These are phyloP conservation scores for Eutypa lata DNA, from an alignment of 2,329 filamentous ascomycete species.

Conservation along the genomic window DNA sequence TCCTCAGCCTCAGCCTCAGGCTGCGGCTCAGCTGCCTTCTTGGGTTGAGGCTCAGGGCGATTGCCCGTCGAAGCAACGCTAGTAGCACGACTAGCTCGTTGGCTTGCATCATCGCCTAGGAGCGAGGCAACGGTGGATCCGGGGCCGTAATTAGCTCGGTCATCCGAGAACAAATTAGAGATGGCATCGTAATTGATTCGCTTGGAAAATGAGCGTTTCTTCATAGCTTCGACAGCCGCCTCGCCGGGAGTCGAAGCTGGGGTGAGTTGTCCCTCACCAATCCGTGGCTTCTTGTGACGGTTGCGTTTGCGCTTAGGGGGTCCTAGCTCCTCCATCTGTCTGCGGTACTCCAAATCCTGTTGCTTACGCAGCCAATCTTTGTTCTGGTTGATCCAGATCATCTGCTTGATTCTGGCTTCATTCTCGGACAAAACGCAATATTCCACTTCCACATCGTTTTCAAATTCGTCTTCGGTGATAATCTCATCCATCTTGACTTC, in stretches of 20 bases:
- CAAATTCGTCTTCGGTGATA: slow-evolving; percentile 79
- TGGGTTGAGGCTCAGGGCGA: slow-evolving; percentile 9
- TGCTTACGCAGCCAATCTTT: slow-evolving; percentile 87
- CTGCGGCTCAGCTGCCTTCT: slow-evolving; percentile 32
- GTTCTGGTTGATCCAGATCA: slow-evolving; percentile 92
- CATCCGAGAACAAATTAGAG: slow-evolving; percentile 48
- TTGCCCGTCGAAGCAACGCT: slow-evolving; percentile 33
- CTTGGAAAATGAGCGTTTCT: slow-evolving; percentile 66
- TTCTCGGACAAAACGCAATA: slow-evolving; percentile 72
- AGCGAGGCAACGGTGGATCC: slow-evolving; percentile 43
- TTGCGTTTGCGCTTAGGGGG: slow-evolving; percentile 58
- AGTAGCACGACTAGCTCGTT: slow-evolving; percentile 30
- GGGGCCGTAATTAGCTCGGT: slow-evolving; percentile 37
- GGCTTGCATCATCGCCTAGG: slow-evolving; percentile 36
- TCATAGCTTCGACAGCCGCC: slow-evolving; percentile 65
- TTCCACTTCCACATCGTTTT: slow-evolving; percentile 81
- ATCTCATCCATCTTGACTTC: slow-evolving; percentile 58
- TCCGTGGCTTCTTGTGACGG: slow-evolving; percentile 46
- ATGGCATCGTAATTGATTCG: slow-evolving; percentile 72
- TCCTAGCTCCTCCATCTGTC: slow-evolving; percentile 54
- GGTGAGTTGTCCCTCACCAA: slow-evolving; percentile 62
- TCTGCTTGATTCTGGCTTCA: slow-evolving; percentile 80
- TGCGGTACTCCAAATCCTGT: slow-evolving; percentile 77
- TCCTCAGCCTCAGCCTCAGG: slow-evolving; percentile 32
- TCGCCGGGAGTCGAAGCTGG: slow-evolving; percentile 67